These are phyloP conservation scores for Gentiana macrophylla DNA, from an alignment of 257 asterid species.

Conservation along the genomic window DNA sequence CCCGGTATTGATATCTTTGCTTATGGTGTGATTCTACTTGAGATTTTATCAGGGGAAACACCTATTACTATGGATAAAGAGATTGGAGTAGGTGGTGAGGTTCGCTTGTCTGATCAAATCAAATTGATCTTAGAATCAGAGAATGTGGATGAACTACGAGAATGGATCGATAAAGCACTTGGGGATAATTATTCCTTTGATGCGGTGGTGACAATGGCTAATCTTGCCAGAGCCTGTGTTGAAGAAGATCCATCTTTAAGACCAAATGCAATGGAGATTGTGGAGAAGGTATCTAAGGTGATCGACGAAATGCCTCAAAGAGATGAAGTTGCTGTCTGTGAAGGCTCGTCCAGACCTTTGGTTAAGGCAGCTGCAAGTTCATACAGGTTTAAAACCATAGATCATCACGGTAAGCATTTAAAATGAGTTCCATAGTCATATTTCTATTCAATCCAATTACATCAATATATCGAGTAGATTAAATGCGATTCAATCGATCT, in stretches of 20 bases:
- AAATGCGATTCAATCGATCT: no score
- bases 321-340: constrained; percentile 25
- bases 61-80: constrained; percentile 21
- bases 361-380: constrained; percentile 27
- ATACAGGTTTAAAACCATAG: neutral
- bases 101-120: constrained; percentile 34
- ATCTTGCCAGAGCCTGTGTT: constrained; percentile 61
- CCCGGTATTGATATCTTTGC: constrained; percentile 52
- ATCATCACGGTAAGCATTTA: neutral
- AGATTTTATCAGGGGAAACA: constrained; percentile 57
- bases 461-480: no score
- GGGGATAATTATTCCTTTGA: constrained; percentile 62
- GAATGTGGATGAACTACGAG: constrained; percentile 40
- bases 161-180: constrained; percentile 62
- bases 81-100: constrained; percentile 10
- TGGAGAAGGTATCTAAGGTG: constrained; percentile 52
- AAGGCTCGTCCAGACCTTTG: constrained; percentile 58
- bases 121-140: constrained; percentile 36
- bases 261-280: constrained; percentile 75
- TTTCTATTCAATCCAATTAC: neutral
- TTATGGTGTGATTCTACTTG: constrained; percentile 63
- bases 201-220: constrained; percentile 50
- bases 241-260: constrained; percentile 49
- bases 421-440: neutral
- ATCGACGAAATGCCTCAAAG: constrained; percentile 43